These are phyloP conservation scores for Suhomyces tanzawaensis DNA, from an alignment of 805 yeast species.

Conservation along the genomic window DNA sequence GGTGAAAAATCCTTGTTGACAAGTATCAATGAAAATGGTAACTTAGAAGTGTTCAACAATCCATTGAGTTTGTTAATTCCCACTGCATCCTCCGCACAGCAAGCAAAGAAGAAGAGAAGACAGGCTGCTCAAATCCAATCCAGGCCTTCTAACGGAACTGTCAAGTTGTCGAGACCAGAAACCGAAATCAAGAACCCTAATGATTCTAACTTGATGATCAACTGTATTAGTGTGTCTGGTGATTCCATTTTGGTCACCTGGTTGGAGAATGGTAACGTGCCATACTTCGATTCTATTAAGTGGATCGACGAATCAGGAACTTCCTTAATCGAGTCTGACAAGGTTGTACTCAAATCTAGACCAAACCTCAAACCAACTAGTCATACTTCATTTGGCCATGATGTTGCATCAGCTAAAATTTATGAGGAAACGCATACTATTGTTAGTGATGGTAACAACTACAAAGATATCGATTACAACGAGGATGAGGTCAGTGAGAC, in stretches of 20 bases:
- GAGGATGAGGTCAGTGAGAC: conserved; percentile 41
- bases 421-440: conserved; percentile 63
- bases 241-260: conserved; percentile 49
- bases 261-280: conserved; percentile 59
- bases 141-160: conserved; percentile 44
- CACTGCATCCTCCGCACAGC: conserved; percentile 16
- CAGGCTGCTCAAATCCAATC: conserved; percentile 45
- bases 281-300: conserved; percentile 53
- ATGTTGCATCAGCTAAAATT: conserved; percentile 50
- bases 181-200: conserved; percentile 30
- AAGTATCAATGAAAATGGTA: conserved; percentile 73
- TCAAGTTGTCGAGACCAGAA: conserved; percentile 49
- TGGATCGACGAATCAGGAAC: conserved; percentile 41
- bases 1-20: conserved; percentile 39
- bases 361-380: conserved; percentile 42
- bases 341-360: conserved; percentile 33
- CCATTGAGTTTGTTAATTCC: conserved; percentile 35
- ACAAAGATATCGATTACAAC: conserved; percentile 48
- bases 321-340: conserved; percentile 22
- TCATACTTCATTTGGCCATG: conserved; percentile 47
- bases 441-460: conserved; percentile 62
- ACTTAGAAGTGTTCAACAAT: conserved; percentile 65
- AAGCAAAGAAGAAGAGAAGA: conserved; percentile 42
- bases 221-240: conserved; percentile 29
- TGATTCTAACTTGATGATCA: conserved; percentile 27